Base-by-base conservation (phyloP, 2,329 filamentous ascomycete genomes). In the Xylaria sp. region DNA sequence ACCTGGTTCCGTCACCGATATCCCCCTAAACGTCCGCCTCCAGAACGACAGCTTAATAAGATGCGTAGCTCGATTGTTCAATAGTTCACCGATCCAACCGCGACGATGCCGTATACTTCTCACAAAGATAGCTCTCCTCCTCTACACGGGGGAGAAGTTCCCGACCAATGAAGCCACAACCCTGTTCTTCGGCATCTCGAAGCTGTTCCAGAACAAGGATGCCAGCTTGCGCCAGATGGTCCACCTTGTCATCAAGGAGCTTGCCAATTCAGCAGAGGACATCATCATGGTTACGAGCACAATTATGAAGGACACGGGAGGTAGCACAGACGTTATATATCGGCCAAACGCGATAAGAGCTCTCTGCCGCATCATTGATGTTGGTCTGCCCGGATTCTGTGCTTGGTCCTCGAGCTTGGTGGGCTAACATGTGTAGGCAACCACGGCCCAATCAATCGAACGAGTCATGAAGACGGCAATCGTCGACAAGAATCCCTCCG, bases 261-360 rank as follows among this genome's bases (percentile, higher is more conserved):
- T 99, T 74, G 92, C 94, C 70, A 88, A 89, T 78, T 97, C 93
- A 23, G 95, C 95, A 62, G 93, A 98, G 82, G 95, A 99, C 84
- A 96, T 97, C 68, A 99, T 99, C 77, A 98, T 99, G 95, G 95
- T 97, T 66, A 99, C 95, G 17, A 96, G 92, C 80, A 97, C 94
- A 71, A 97, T 99, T 72, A 99, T 98, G 95, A 99, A 99, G 84
- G 95, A 99, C 78, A 97, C 94, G 11, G 93, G 94, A 55, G 93
- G 96, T 67, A 92, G 94, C 74, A 97, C 92, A 74, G 95, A 98
- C 76, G 90, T 94, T 56, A 88, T 97, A 60, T 97, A 94, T 82
- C 87, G 95, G 73, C 92, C 95, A 55, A 99, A 99, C 81, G 94
- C 95, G 66, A 98, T 98, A 76, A 87, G 95, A 72, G 94, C 94